Evolutionary conservation across 2,329 filamentous ascomycete genomes (phyloP).

Genomic region (Plenodomus biglobosus): DNA sequence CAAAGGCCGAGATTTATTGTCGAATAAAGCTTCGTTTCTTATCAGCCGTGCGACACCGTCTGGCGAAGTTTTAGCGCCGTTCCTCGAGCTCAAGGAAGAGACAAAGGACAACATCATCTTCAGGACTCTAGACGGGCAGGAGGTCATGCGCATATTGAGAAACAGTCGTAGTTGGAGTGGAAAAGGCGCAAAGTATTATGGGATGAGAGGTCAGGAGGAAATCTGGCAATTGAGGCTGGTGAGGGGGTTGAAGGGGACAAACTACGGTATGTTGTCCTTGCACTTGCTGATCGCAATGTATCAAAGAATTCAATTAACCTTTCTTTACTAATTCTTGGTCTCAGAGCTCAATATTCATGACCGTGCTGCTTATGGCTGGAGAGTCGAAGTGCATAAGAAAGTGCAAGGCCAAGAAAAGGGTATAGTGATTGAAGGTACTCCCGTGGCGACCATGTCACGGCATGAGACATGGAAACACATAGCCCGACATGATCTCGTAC

Average conservation of each 20-base stretch:
- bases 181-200: slow-evolving; percentile 16
- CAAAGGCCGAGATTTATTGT: slow-evolving; percentile 12
- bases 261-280: slow-evolving; percentile 15
- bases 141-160: slow-evolving; percentile 19
- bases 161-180: slow-evolving; percentile 9
- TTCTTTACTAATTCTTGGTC: background rate
- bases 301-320: too few relatives aligned
- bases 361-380: background rate
- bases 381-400: slow-evolving; percentile 16
- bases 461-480: slow-evolving; percentile 10
- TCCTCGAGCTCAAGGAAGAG: slow-evolving; percentile 15
- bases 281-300: background rate
- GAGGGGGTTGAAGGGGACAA: slow-evolving; percentile 5
- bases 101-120: slow-evolving; percentile 14
- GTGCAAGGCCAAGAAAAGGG: slow-evolving; percentile 17
- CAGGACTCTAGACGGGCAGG: slow-evolving; percentile 11
- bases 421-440: slow-evolving; percentile 15
- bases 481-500: slow-evolving; percentile 9
- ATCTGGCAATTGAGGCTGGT: slow-evolving; percentile 18
- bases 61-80: slow-evolving; percentile 8
- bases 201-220: slow-evolving; percentile 13
- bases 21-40: slow-evolving; percentile 4
- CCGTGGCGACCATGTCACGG: slow-evolving; percentile 12
- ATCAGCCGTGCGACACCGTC: slow-evolving; percentile 8
- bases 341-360: slow-evolving; percentile 11